Evolutionary conservation across 2,329 filamentous ascomycete species (phyloP), one percentile per base, ranked within the genome.

Genomic region (Aspergillus hortae): DNA sequence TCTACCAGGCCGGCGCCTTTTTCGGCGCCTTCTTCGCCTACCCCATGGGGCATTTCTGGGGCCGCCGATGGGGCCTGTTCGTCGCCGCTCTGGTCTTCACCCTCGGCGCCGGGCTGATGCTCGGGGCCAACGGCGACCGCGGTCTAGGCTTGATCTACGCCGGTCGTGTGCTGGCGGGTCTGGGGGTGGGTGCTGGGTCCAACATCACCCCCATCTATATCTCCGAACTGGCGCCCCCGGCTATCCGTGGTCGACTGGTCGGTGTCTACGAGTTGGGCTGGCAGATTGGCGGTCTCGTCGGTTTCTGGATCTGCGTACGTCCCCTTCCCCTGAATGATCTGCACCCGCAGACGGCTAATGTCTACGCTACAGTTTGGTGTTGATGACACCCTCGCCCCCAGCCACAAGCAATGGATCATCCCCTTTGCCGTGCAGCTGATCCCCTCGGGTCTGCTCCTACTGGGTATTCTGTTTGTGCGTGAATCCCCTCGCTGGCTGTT

Each of bases 1-100:
- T 87, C 49, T 92, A 90, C 73, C 89, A 92, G 70, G 89, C 89
- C 9, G 89, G 89, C 53, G 88, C 88, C 54, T 92, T 94, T 74
- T 92, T 92, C 61, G 89, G 89, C 46, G 83, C 85, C n/a, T 73
- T 90, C 38, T 79, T 81, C 54, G 87, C 84, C 51, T 91, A 88
- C 60, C 78, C 75, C 7, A 79, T 82, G 32, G 84, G 81, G 27
- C 84, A 87, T 74, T 88, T 80, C 66, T 74, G 86, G 56, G 88
- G 88, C 25, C 81, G 88, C 19, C 82, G 82, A 62, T 80, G 77
- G 65, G 86, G 83, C 19, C 76, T 92, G 2, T 73, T 84, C 56
- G 57, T 84, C 44, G 87, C 85, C 65, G 72, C 78, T 2, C 49
- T 80, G 32, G 59, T 92, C 56, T 92, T 92, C 69, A 77, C 83